A percentile compares a stretch with the other conserved stretches of the same genome.
Conservation (phyloP, 352 stramenopile genomes). For the Proteromonas lacertae region DNA sequence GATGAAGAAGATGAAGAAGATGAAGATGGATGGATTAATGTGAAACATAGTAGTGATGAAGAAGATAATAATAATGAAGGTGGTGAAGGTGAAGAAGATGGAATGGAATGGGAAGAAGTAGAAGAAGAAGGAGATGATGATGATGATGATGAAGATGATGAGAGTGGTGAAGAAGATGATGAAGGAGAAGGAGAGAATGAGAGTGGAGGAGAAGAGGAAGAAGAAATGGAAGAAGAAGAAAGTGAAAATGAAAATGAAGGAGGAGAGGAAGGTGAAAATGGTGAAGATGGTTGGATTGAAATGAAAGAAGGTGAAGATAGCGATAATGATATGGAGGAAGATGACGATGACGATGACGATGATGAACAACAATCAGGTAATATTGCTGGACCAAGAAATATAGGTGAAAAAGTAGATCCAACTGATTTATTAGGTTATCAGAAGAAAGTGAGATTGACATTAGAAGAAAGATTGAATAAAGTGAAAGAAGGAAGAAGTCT, state of each 20-base stretch:
- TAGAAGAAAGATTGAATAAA: neutral
- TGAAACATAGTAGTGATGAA: too few relatives aligned
- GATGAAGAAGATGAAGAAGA: too few relatives aligned
- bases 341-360: neutral
- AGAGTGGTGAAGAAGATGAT: neutral
- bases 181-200: neutral
- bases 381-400: too few relatives aligned
- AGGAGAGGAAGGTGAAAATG: too few relatives aligned
- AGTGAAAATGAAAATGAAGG: neutral
- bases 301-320: neutral
- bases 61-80: too few relatives aligned
- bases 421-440: too few relatives aligned
- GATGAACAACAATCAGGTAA: too few relatives aligned
- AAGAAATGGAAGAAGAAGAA: neutral
- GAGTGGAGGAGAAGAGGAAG: neutral
- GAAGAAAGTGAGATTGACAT: neutral
- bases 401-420: too few relatives aligned
- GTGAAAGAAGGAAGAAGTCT: constrained; percentile 6
- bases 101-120: neutral
- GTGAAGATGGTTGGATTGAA: too few relatives aligned
- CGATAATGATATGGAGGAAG: neutral
- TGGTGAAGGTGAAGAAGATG: too few relatives aligned
- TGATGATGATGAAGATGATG: neutral
- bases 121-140: neutral
- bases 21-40: too few relatives aligned